Percentiles rank a stretch among this genome's conserved stretches.
Conservation (phyloP, 345 rosid genomes). For the Mallotus nudiflorus region DNA sequence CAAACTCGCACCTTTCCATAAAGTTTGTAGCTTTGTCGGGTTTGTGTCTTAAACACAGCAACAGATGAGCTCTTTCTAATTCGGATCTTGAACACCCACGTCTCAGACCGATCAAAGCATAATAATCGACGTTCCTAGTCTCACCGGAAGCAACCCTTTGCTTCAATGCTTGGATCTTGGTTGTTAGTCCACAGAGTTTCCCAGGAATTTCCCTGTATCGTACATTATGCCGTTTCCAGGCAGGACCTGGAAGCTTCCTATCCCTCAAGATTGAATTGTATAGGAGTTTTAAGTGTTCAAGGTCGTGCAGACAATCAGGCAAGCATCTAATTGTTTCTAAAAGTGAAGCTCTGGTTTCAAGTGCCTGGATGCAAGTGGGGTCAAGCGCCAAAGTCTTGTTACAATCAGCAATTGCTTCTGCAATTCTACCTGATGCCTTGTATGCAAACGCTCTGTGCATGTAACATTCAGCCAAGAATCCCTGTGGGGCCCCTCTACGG, state of each 20-base stretch:
- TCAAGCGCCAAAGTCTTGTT: conserved; percentile 85
- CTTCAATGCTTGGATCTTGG: conserved; percentile 64
- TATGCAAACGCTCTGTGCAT: conserved; percentile 82
- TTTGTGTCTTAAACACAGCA: conserved; percentile 72
- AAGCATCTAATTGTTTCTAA: conserved; percentile 77
- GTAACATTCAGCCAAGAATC: conserved; percentile 86
- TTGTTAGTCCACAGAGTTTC: conserved; percentile 61
- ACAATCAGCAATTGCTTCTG: conserved; percentile 89
- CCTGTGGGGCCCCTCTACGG: conserved; percentile 84
- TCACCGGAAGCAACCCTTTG: conserved; percentile 76
- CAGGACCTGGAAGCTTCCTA: conserved; percentile 91
- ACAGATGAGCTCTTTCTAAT: conserved; percentile 78
- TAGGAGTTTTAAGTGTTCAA: conserved; percentile 84
- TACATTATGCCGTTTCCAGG: conserved; percentile 86
- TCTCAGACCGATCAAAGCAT: conserved; percentile 74
- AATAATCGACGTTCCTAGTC: conserved; percentile 76
- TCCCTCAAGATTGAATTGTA: conserved; percentile 85
- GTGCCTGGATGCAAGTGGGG: conserved; percentile 81
- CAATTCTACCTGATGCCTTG: conserved; percentile 67
- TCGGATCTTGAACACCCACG: conserved; percentile 91
- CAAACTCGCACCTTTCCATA: conserved; percentile 75
- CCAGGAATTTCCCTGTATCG: conserved; percentile 88
- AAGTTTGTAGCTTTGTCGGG: conserved; percentile 76
- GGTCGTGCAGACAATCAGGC: conserved; percentile 88
- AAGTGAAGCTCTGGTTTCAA: conserved; percentile 81